phyloP scores from a whole-genome alignment of 139 green algal species.

The Chlamydomonas sp. region DNA sequence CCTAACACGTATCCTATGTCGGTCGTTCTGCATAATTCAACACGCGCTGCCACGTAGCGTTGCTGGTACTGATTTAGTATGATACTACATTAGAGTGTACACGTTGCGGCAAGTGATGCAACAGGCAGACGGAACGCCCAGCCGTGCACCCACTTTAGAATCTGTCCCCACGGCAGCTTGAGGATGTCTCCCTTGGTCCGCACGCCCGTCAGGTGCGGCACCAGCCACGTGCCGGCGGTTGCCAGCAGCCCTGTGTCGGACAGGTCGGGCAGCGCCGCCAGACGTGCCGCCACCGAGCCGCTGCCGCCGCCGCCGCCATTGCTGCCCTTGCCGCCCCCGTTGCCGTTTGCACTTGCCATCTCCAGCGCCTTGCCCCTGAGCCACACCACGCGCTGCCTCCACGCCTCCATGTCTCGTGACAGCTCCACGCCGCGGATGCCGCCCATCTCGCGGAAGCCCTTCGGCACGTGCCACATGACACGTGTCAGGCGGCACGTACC shows the following conservation, averaged over 20 bases:
- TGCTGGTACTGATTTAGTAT: too few species aligned
- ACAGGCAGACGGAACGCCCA: neutral
- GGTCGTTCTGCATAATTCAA: neutral
- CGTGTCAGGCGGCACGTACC: too few species aligned
- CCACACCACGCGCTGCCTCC: constrained; percentile 56
- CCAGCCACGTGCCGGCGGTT: constrained; percentile 47
- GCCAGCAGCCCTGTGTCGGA: constrained; percentile 49
- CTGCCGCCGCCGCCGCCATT: neutral
- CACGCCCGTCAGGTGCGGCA: constrained; percentile 46
- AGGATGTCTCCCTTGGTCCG: constrained; percentile 37
- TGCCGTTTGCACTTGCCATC: too few species aligned
- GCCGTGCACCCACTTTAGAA: constrained; percentile 40
- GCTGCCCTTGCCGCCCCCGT: neutral
- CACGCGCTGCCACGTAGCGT: neutral
- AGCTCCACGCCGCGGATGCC: constrained; percentile 36
- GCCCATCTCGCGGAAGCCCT: constrained; percentile 56
- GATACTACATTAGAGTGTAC: neutral
- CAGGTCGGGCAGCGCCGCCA: constrained; percentile 62
- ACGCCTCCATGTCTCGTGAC: constrained; percentile 45
- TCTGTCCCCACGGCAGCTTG: constrained; percentile 30
- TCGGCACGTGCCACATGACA: neutral
- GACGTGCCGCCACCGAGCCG: neutral
- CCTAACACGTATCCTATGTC: neutral
- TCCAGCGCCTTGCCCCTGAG: constrained; percentile 29
- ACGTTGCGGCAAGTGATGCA: neutral